These are phyloP conservation scores for Lentinula sp. DNA, from an alignment of 768 basidiomycete genomes.

Conservation along the genomic window DNA sequence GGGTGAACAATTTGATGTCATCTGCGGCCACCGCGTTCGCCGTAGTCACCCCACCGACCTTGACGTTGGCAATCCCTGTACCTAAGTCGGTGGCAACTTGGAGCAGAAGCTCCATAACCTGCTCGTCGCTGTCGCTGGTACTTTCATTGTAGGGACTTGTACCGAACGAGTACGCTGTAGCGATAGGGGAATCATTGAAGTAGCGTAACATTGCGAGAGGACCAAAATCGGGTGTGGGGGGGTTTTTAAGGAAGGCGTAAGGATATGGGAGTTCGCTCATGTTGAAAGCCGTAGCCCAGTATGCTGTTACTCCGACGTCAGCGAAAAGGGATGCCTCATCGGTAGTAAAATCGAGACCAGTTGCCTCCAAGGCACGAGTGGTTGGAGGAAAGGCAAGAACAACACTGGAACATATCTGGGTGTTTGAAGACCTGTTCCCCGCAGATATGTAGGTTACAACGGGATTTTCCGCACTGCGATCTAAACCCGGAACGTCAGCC, in stretches of 20 bases:
- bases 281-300: constrained; percentile 1
- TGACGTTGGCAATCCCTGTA: not conserved
- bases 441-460: not conserved
- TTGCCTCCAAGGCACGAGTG: not conserved
- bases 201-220: not conserved
- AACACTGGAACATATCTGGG: constrained; percentile 1
- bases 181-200: constrained; percentile 2
- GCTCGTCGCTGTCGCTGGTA: not conserved
- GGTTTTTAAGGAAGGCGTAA: not conserved
- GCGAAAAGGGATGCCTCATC: not conserved
- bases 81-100: not conserved
- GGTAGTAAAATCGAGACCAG: not conserved
- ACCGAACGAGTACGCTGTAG: constrained; percentile 4
- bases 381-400: constrained; percentile 5
- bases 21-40: not conserved
- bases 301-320: not conserved
- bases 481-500: not conserved
- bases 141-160: not conserved
- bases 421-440: not conserved
- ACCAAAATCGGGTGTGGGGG: not conserved
- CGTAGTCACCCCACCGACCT: not conserved
- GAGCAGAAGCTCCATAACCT: not conserved
- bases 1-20: not conserved
- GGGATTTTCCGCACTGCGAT: constrained; percentile 1
- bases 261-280: not conserved